Evolutionary conservation across 1,139 yeast genomes (phyloP).

Genomic region (Blastobotrys malaysiensis): DNA sequence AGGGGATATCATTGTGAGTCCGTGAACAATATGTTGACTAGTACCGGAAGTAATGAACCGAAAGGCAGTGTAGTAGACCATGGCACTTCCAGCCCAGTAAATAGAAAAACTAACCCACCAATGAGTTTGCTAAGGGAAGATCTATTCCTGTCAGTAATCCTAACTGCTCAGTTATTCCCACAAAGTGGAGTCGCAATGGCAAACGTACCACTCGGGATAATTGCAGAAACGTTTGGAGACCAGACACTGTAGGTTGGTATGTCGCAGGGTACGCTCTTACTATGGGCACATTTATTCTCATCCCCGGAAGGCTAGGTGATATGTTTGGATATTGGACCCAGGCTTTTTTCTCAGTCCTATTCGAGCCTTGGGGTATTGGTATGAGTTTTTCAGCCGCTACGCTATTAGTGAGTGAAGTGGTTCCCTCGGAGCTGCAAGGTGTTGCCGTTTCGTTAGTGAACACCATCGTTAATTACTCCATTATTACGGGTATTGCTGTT

Average conservation of each 20-base stretch:
- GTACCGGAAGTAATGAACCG: neutral
- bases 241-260: constrained; percentile 49
- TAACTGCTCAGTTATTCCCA: constrained; percentile 45
- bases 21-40: too few species aligned
- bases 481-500: constrained; percentile 57
- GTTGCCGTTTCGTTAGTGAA: constrained; percentile 60
- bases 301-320: constrained; percentile 61
- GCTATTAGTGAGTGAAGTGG: constrained; percentile 43
- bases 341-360: constrained; percentile 42
- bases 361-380: constrained; percentile 55
- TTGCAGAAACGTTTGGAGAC: constrained; percentile 39
- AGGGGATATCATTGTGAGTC: too few species aligned
- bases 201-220: constrained; percentile 36
- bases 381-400: constrained; percentile 65
- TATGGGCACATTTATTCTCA: constrained; percentile 57
- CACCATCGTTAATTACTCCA: constrained; percentile 57
- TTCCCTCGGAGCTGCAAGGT: constrained; percentile 55
- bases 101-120: neutral
- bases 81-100: neutral
- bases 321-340: constrained; percentile 57
- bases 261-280: constrained; percentile 54
- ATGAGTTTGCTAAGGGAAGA: constrained; percentile 17
- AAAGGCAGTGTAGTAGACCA: neutral
- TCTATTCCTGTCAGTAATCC: constrained; percentile 31
- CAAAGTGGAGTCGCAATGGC: constrained; percentile 49